These are phyloP conservation scores for slime mould (Dictyostelium discoideum) DNA, from an alignment of 78 protist species.

Conservation along the genomic window DNA sequence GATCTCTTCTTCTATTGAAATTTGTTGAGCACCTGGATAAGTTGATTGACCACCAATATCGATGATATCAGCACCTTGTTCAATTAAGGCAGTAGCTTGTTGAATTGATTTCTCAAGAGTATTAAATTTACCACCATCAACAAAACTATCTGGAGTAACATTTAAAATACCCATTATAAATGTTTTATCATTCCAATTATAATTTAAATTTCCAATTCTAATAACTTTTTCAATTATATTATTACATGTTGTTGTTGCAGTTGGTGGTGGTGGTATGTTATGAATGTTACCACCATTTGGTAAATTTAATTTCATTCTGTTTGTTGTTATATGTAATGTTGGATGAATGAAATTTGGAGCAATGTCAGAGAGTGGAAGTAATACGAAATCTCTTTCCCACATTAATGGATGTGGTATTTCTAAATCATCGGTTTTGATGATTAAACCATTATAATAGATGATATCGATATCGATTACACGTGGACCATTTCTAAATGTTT, in stretches of 20 bases:
- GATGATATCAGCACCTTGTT: slow-evolving; percentile 77
- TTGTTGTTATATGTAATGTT: slow-evolving; percentile 35
- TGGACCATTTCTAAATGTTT: slow-evolving; percentile 82
- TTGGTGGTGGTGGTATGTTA: background rate
- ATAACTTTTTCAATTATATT: background rate
- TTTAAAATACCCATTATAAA: slow-evolving; percentile 89
- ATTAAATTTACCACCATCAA: slow-evolving; percentile 82
- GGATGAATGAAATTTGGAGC: slow-evolving; percentile 62
- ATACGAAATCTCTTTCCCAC: slow-evolving; percentile 89
- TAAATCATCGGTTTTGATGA: slow-evolving; percentile 35
- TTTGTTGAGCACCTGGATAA: slow-evolving; percentile 78
- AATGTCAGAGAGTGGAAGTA: slow-evolving; percentile 86
- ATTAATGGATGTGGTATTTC: slow-evolving; percentile 86
- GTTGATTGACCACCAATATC: slow-evolving; percentile 90
- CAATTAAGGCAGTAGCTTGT: background rate
- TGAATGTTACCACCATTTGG: background rate
- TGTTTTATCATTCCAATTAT: slow-evolving; percentile 56
- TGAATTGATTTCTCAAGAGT: background rate
- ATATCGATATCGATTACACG: slow-evolving; percentile 88
- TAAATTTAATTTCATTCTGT: slow-evolving; percentile 37
- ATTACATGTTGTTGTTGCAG: background rate
- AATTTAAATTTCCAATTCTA: background rate
- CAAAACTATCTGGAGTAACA: slow-evolving; percentile 88
- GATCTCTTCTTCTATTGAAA: slow-evolving; percentile 72
- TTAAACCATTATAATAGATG: slow-evolving; percentile 51